Evolutionary conservation across 176 grass and related monocot species (phyloP), one percentile per base, ranked within the genome.

Genomic region (Lolium rigidum): DNA sequence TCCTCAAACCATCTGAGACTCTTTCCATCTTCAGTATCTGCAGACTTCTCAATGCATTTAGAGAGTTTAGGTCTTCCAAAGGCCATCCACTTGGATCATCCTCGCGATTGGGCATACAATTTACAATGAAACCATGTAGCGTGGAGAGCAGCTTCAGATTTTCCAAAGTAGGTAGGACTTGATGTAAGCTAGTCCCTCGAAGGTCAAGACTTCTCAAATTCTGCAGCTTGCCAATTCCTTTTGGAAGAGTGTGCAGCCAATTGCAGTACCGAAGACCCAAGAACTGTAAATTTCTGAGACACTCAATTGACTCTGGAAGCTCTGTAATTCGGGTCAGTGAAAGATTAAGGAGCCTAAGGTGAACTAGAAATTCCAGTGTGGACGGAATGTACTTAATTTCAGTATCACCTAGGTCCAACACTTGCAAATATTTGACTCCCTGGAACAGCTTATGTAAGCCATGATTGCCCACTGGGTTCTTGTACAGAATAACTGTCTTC

Each of bases 321-420:
- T 85, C 84, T 85, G 47, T 86, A 44, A 94, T 90, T 80, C 78
- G 70, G 38, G 92, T 94, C 10, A 31, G 14, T 55, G 92, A 94
- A 90, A 92, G 86, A 76, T 94, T 92, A 61, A 94, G 78, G 56
- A 87, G 78, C 68, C 84, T 94, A 47, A 92, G 77, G 79, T 92
- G 87, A 85, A 85, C 6, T 15, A 94, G 84, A 83, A 74, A 78
- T 88, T 76, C 84, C 41, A 94, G 28, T 64, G 59, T 88, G 37
- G 49, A 57, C n/a, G 90, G 90, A 46, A 94, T 82, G 55, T 84
- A 68, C 37, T 69, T 85, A 88, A 90, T 80, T 25, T 80, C 47
- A 35, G 87, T 90, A 37, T 54, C 79, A 82, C 72, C 35, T 63
- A 92, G 77, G 73, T 94, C 90, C 35, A 94, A 63, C 31, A 94